A percentile compares a stretch with the other conserved stretches of the same genome.
Evolutionary conservation across 2,329 filamentous ascomycete genomes (phyloP).

Genomic region (Lomentospora prolificans): DNA sequence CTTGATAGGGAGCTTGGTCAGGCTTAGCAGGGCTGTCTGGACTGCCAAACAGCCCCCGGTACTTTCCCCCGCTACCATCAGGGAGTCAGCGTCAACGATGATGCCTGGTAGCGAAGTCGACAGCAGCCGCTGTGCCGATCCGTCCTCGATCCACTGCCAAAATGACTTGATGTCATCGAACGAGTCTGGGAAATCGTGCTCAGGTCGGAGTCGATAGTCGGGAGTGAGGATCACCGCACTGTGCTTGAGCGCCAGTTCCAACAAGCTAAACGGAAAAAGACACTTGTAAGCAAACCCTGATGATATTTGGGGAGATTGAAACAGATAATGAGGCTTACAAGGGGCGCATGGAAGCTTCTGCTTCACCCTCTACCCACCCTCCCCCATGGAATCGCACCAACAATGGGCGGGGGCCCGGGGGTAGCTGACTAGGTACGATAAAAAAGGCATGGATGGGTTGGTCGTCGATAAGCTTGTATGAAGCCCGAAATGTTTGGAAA

Average conservation of each 20-base stretch:
- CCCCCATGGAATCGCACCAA: constrained; percentile 1
- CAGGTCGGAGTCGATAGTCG: constrained; percentile 5
- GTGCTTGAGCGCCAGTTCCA: constrained; percentile 3
- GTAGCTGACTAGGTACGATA: not conserved
- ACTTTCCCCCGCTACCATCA: constrained; percentile 6
- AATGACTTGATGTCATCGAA: not conserved
- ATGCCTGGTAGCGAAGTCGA: not conserved
- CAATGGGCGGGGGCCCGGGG: not conserved
- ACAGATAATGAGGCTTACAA: no score
- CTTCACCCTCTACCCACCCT: constrained; percentile 3
- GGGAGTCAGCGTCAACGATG: not conserved
- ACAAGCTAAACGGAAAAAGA: not conserved
- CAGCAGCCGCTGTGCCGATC: not conserved
- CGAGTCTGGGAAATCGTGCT: not conserved
- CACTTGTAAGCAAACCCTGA: no score
- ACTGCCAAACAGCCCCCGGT: not conserved
- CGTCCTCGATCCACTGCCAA: constrained; percentile 4
- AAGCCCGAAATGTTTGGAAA: not conserved
- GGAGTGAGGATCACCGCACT: constrained; percentile 1
- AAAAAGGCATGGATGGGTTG: constrained; percentile 6
- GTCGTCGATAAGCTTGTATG: not conserved
- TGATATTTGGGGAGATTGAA: no score
- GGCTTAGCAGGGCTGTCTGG: not conserved
- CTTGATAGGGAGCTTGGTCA: not conserved
- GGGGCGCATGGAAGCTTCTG: constrained; percentile 3